Percentiles rank a stretch among this genome's conserved stretches.
These are phyloP conservation scores for Suillus lakei DNA, from an alignment of 768 basidiomycete genomes.

Conservation along the genomic window DNA sequence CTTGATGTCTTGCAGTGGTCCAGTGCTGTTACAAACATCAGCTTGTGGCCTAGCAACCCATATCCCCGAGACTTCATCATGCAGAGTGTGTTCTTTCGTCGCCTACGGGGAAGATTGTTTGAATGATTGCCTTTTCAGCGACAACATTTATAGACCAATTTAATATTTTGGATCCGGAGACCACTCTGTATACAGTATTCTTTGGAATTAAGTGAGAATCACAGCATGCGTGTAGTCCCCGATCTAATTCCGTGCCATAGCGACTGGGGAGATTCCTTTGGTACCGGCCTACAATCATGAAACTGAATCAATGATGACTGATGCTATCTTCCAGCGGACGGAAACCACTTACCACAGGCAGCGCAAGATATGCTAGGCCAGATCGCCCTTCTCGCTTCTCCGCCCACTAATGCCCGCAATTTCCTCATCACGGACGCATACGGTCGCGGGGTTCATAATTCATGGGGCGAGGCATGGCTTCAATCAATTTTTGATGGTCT, in stretches of 20 bases:
- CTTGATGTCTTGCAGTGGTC: constrained; percentile 28
- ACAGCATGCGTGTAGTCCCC: not conserved
- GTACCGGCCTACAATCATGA: constrained; percentile 28
- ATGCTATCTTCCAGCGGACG: constrained; percentile 40
- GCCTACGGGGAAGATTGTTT: not conserved
- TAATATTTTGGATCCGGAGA: constrained; percentile 47
- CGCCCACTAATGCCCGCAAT: constrained; percentile 54
- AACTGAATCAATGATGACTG: not conserved
- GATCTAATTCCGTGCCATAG: constrained; percentile 28
- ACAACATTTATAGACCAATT: constrained; percentile 48
- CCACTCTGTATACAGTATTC: constrained; percentile 56
- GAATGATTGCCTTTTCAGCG: constrained; percentile 32
- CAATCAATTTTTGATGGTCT: constrained; percentile 51
- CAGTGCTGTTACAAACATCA: constrained; percentile 51
- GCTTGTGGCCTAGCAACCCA: constrained; percentile 56
- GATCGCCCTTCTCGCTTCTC: constrained; percentile 48
- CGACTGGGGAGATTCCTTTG: constrained; percentile 47
- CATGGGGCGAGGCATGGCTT: constrained; percentile 51
- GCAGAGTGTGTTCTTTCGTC: constrained; percentile 38
- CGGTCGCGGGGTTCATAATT: constrained; percentile 46
- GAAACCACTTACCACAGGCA: constrained; percentile 50
- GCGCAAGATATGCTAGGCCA: constrained; percentile 48
- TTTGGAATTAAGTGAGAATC: constrained; percentile 57
- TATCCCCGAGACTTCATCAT: constrained; percentile 51
- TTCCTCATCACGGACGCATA: constrained; percentile 58